Evolutionary conservation across 768 basidiomycete species (phyloP), one percentile per base, ranked within the genome.

Genomic region (Hebeloma cylindrosporum): DNA sequence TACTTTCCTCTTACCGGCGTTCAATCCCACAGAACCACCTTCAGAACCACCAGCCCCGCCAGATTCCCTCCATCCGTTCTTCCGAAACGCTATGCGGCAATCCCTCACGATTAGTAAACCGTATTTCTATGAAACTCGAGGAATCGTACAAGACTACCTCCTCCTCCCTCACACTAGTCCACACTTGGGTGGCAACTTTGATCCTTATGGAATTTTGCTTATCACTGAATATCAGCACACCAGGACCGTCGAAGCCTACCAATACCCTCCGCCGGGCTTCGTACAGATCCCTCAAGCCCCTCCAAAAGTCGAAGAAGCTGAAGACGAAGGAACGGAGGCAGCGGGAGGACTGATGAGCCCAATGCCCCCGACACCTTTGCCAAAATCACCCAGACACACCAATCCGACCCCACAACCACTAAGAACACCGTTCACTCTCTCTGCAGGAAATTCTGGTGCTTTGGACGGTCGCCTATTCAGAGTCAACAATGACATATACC

Each of bases 81-180:
- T 81, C 16, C 73, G 85, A 30, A 65, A 75, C 21, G 85, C 85
- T 0, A 87, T 88, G 71, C 70, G 78, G 29, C 69, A 77, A 32
- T 85, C 84, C 5, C 63, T 85, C 1, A 54, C 65, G 6, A 71
- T 78, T 0, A 59, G 63, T 8, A 68, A 76, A 47, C 63, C 73
- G 1, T 79, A 74, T 42, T 77, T 80, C 50, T 90, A 89, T 54
- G 65, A 72, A 10, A 79, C 82, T 0, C 58, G 64, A 7, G 76
- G 80, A 1, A 66, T 78, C 0, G 73, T 83, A 6, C 88, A 93
- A 57, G 92, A 96, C 57, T 92, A 87, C 60, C 62, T 87, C 14
- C 74, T 93, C 14, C 59, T 91, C n/a, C 85, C 92, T 1, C 74
- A 77, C 35, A 66, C 72, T 7, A 84, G 60, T 40, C 89, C 89